Conservation (phyloP, 176 grass and related monocot species). For the Paspalum vaginatum region DNA sequence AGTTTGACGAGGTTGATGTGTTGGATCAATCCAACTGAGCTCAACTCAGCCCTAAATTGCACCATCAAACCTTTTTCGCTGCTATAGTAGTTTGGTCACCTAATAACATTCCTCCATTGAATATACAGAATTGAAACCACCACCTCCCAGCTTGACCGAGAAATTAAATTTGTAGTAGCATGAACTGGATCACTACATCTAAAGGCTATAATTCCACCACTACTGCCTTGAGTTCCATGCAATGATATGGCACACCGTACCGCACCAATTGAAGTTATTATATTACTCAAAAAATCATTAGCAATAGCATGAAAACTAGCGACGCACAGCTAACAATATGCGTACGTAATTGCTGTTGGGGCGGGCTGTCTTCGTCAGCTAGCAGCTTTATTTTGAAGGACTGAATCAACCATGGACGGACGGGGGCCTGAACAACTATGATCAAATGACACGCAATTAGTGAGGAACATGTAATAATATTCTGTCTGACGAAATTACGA, state of each 20-base stretch:
- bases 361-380: too few relatives aligned
- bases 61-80: not conserved
- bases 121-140: slow-evolving; percentile 3
- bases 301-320: not conserved
- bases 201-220: slow-evolving; percentile 19
- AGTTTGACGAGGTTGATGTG: slow-evolving; percentile 18
- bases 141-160: not conserved
- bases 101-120: not conserved
- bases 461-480: too few relatives aligned
- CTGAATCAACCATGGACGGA: too few relatives aligned
- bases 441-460: too few relatives aligned
- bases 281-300: not conserved
- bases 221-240: not conserved
- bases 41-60: slow-evolving; percentile 14
- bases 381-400: too few relatives aligned
- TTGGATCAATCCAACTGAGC: slow-evolving; percentile 6
- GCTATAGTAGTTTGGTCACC: not conserved
- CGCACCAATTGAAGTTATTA: not conserved
- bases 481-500: too few relatives aligned
- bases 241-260: not conserved
- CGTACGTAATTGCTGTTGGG: too few relatives aligned
- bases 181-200: not conserved
- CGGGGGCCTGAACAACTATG: too few relatives aligned
- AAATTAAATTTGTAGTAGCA: not conserved
- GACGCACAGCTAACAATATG: not conserved